Conservation (phyloP, 805 yeast species). For the Brettanomyces naardenensis region DNA sequence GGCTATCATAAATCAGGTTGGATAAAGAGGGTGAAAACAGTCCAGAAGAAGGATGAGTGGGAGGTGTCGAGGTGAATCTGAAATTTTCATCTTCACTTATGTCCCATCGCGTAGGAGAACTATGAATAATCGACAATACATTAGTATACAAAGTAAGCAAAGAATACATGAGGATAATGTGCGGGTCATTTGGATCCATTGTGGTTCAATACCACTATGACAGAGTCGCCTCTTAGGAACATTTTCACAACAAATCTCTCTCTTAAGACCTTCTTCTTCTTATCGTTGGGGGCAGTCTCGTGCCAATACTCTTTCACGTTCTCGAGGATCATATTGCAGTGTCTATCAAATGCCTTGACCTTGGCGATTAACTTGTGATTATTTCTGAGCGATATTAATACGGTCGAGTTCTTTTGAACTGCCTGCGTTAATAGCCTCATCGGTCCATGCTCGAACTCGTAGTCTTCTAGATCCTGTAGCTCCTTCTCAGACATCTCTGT, state of each 20-base stretch:
- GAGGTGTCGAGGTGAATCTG: no score
- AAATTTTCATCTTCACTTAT: no score
- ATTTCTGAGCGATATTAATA: slow-evolving; percentile 83
- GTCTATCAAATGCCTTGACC: slow-evolving; percentile 93
- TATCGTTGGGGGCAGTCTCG: slow-evolving; percentile 50
- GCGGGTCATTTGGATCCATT: not conserved
- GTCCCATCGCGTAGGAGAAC: no score
- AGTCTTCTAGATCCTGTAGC: slow-evolving; percentile 76
- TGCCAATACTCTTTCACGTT: slow-evolving; percentile 77
- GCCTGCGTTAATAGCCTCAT: slow-evolving; percentile 82
- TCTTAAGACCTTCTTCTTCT: slow-evolving; percentile 36
- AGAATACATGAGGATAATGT: not conserved
- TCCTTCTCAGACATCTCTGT: slow-evolving; percentile 77
- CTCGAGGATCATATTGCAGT: slow-evolving; percentile 86
- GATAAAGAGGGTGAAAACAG: no score
- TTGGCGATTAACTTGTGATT: slow-evolving; percentile 87
- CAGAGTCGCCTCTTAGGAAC: slow-evolving; percentile 94
- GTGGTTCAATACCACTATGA: slow-evolving; percentile 59
- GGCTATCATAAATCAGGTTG: no score
- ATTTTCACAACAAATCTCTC: slow-evolving; percentile 83
- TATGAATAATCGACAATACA: no score
- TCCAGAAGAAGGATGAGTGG: no score
- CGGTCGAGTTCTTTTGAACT: slow-evolving; percentile 53
- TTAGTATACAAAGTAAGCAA: not conserved
- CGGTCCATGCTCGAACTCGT: slow-evolving; percentile 87